These are phyloP conservation scores for Moesziomyces parantarcticus DNA, from an alignment of 1,284 basidiomycete species.

Conservation along the genomic window DNA sequence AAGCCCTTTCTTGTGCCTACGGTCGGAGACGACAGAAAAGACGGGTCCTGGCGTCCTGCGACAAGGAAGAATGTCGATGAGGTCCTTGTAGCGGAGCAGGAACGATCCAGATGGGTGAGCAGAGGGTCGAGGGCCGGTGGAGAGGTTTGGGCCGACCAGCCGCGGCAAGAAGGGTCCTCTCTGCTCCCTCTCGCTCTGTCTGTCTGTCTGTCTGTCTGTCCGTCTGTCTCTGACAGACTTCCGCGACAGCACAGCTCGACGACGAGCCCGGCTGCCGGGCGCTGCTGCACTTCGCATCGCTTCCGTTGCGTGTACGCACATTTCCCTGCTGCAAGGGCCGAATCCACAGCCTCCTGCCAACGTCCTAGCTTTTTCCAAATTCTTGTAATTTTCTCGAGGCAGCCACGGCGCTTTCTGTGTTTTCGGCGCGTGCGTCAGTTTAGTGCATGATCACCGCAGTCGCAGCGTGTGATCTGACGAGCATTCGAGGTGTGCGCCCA, in stretches of 20 bases:
- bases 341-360: neutral
- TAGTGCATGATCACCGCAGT: neutral
- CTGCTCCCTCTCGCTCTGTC: too few species aligned
- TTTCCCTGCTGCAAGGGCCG: neutral
- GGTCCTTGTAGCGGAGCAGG: conserved; percentile 30
- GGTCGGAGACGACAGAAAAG: neutral
- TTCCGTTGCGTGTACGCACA: neutral
- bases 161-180: too few species aligned
- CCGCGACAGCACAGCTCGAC: too few species aligned
- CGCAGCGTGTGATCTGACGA: neutral
- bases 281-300: too few species aligned
- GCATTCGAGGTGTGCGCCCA: neutral
- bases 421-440: neutral
- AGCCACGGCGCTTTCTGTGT: neutral
- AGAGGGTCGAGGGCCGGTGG: neutral
- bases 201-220: too few species aligned
- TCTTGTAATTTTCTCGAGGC: neutral
- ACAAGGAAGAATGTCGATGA: conserved; percentile 4
- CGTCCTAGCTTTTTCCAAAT: neutral
- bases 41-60: conserved; percentile 29
- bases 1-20: neutral
- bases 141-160: conserved; percentile 1
- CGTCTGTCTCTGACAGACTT: too few species aligned
- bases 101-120: conserved; percentile 20
- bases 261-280: too few species aligned